Conservation (phyloP, 768 basidiomycete genomes). For the Brasilioporus rufonigricans region DNA sequence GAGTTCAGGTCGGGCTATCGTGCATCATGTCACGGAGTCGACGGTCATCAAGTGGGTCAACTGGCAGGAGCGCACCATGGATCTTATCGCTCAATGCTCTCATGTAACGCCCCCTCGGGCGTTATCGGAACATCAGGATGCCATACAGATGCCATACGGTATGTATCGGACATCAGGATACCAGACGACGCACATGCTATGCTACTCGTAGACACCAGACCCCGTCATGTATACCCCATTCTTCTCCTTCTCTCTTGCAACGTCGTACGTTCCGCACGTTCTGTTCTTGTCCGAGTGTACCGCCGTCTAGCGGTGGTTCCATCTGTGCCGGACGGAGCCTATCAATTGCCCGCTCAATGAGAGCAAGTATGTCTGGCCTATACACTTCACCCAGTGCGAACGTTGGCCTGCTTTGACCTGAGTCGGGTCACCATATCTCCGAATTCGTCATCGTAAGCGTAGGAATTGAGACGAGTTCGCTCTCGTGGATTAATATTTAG, state of each 20-base stretch:
- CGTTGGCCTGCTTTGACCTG: not conserved
- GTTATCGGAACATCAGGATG: no score
- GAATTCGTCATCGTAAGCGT: not conserved
- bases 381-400: slow-evolving; percentile 35
- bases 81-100: slow-evolving; percentile 67
- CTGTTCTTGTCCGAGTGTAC: no score
- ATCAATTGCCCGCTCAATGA: slow-evolving; percentile 56
- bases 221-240: no score
- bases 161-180: no score
- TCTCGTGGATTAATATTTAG: not conserved
- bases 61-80: slow-evolving; percentile 43
- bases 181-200: no score
- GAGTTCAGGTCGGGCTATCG: slow-evolving; percentile 66
- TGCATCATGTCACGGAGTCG: not conserved
- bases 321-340: slow-evolving; percentile 50
- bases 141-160: no score
- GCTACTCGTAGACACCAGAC: no score
- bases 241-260: no score
- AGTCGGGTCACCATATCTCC: slow-evolving; percentile 3
- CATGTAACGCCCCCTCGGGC: no score
- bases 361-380: slow-evolving; percentile 55
- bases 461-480: not conserved
- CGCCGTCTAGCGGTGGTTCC: no score
- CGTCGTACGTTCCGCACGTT: no score
- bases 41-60: not conserved